Percentiles rank a stretch among this genome's conserved stretches.
Conservation (phyloP, 208 protist species). For the Naegleria lovaniensis region DNA sequence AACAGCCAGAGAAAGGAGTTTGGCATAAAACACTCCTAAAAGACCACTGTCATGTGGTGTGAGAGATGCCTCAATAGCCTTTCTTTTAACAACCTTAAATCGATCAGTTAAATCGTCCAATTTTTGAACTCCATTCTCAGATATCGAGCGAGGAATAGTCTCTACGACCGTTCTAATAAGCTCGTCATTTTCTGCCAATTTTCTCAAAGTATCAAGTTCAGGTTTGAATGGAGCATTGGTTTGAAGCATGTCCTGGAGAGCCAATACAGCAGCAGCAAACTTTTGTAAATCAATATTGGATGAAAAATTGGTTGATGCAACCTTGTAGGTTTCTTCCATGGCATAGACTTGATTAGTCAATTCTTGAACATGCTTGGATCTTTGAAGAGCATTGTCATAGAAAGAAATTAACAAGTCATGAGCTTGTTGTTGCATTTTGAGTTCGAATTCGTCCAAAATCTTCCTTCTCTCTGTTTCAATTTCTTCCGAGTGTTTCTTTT, state of each 20-base stretch:
- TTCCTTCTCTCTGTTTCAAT: background rate
- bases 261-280: background rate
- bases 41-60: background rate
- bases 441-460: background rate
- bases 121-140: background rate
- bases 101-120: constrained; percentile 2
- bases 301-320: background rate
- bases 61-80: background rate
- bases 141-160: background rate
- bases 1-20: background rate
- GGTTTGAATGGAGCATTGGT: constrained; percentile 11
- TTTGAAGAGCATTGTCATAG: background rate
- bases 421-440: background rate
- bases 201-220: constrained; percentile 2
- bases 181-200: background rate
- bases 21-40: background rate
- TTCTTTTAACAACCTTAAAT: background rate
- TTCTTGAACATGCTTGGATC: background rate
- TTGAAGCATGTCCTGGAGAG: background rate
- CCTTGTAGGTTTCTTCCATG: background rate
- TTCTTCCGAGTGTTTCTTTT: background rate
- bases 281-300: background rate
- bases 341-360: background rate
- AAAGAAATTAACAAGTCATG: background rate
- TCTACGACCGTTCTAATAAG: background rate